Conservation (phyloP, 2,329 filamentous ascomycete species). For the Colletotrichum horii region DNA sequence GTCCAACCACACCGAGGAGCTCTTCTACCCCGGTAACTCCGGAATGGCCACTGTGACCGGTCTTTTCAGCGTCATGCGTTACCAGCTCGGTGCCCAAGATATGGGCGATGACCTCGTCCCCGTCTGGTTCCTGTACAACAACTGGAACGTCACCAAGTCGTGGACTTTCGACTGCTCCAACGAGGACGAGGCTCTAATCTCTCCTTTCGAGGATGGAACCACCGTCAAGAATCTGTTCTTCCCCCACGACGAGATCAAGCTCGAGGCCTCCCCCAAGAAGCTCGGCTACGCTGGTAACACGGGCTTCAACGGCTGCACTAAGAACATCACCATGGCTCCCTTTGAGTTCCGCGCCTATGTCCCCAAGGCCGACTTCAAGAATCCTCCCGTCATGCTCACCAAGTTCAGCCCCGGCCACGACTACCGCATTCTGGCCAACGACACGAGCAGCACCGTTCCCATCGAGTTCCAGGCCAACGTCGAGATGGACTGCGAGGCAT, state of each 20-base stretch:
- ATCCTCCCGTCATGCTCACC: slow-evolving; percentile 63
- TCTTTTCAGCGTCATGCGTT: slow-evolving; percentile 65
- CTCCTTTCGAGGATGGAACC: slow-evolving; percentile 59
- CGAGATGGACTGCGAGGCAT: slow-evolving; percentile 62
- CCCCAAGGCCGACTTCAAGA: slow-evolving; percentile 51
- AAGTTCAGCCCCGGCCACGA: slow-evolving; percentile 68
- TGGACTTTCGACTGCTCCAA: slow-evolving; percentile 62
- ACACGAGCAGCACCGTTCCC: slow-evolving; percentile 21
- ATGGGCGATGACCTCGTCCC: slow-evolving; percentile 53
- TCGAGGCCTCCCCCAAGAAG: slow-evolving; percentile 48
- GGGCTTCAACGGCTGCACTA: slow-evolving; percentile 60
- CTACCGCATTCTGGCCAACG: slow-evolving; percentile 52
- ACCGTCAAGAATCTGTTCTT: slow-evolving; percentile 69
- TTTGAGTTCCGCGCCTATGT: slow-evolving; percentile 68
- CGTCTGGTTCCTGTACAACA: slow-evolving; percentile 60
- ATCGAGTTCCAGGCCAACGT: slow-evolving; percentile 63
- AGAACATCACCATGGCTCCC: slow-evolving; percentile 53
- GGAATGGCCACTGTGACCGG: slow-evolving; percentile 58
- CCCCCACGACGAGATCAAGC: slow-evolving; percentile 60
- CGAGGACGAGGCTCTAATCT: slow-evolving; percentile 52
- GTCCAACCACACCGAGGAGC: slow-evolving; percentile 56
- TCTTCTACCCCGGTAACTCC: slow-evolving; percentile 55
- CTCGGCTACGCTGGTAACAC: slow-evolving; percentile 53
- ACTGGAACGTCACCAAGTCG: slow-evolving; percentile 49
- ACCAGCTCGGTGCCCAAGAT: slow-evolving; percentile 38